Base-by-base conservation (phyloP, 495 filamentous ascomycete species). In the Thozetella sp. region DNA sequence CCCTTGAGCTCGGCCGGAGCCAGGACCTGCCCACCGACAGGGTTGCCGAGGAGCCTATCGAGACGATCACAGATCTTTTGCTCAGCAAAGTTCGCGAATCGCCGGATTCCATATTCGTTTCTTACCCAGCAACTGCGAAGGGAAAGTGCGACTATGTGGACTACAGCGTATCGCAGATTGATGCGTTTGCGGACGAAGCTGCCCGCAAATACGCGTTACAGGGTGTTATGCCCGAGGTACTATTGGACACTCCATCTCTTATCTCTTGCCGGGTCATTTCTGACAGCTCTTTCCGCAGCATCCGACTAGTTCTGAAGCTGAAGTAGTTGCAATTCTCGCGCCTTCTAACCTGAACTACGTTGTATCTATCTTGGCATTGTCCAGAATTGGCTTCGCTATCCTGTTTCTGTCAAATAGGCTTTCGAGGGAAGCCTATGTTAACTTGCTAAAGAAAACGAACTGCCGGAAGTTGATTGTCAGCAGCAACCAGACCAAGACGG, bases 361-460 rank as follows among this genome's bases (percentile, higher is more conserved):
- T 48, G 61, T 80, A 11, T 75, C 78, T 0, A 63, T 79, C 25
- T 67, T 79, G 24, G 79, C 76, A 4, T 37, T 81, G 17, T 74
- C 72, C 9, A 64, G 74, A n/a, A 58, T 83, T 1, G 80, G 80
- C 1, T 77, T 79, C 57, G 72, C 79, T 2, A 72, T 81, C 11
- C 68, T 83, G 1, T 70, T 82, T 17, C 66, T 83, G 2, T 80
- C 77, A 11, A 80, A 78, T 0, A 63, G 80, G 0, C 72, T 82
- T 17, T 72, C 77, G 0, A 63, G 69, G 51, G 74, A 76, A 50
- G 80, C 81, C 0, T 76, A 78, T 59, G 67, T 70, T 12, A 74
- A 71, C 25, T 60, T 84, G 25, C 61, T 78, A 4, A 58, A 73
- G 15, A 66, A 68, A 30, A 80, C 78, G 3, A 64, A 66, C 22